These are phyloP conservation scores for Fusarium nodosum DNA, from an alignment of 2,329 filamentous ascomycete species.

Conservation along the genomic window DNA sequence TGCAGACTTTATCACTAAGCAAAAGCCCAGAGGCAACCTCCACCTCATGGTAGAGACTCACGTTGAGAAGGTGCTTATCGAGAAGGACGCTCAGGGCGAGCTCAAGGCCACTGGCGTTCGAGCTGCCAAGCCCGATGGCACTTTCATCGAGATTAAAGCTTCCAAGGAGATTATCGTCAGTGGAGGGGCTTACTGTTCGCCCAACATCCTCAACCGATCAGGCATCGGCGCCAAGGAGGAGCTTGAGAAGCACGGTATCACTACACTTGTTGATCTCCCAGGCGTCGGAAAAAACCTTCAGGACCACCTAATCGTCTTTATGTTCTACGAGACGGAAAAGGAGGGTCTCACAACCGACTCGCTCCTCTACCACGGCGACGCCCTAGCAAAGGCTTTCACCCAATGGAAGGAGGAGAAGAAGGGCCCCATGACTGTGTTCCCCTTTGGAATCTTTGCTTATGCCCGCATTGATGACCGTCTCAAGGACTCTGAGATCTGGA, in stretches of 20 bases:
- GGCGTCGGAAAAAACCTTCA: slow-evolving; percentile 66
- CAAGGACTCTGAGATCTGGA: slow-evolving; percentile 67
- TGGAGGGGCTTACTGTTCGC: slow-evolving; percentile 65
- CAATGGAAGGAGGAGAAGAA: slow-evolving; percentile 70
- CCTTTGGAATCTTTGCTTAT: slow-evolving; percentile 73
- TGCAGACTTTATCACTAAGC: slow-evolving; percentile 64
- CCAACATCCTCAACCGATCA: slow-evolving; percentile 65
- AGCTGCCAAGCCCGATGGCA: slow-evolving; percentile 59
- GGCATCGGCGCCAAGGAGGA: slow-evolving; percentile 64
- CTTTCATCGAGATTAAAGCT: slow-evolving; percentile 55
- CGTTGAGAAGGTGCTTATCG: slow-evolving; percentile 67
- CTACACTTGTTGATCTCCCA: slow-evolving; percentile 58
- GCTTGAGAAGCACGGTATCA: slow-evolving; percentile 58
- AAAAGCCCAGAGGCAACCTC: slow-evolving; percentile 59
- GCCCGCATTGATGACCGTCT: slow-evolving; percentile 73
- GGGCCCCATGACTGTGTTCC: slow-evolving; percentile 71
- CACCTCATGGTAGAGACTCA: slow-evolving; percentile 62
- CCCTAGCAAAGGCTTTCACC: slow-evolving; percentile 63
- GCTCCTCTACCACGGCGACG: slow-evolving; percentile 66
- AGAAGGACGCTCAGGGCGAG: slow-evolving; percentile 51
- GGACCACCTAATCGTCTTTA: slow-evolving; percentile 67
- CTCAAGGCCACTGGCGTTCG: slow-evolving; percentile 61
- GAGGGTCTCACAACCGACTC: slow-evolving; percentile 68
- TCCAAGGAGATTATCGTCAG: slow-evolving; percentile 59
- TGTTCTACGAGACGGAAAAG: slow-evolving; percentile 70